A percentile compares a stretch with the other conserved stretches of the same genome.
These are phyloP conservation scores for Amesomyces nigricolor DNA, from an alignment of 2,329 filamentous ascomycete species.

Conservation along the genomic window DNA sequence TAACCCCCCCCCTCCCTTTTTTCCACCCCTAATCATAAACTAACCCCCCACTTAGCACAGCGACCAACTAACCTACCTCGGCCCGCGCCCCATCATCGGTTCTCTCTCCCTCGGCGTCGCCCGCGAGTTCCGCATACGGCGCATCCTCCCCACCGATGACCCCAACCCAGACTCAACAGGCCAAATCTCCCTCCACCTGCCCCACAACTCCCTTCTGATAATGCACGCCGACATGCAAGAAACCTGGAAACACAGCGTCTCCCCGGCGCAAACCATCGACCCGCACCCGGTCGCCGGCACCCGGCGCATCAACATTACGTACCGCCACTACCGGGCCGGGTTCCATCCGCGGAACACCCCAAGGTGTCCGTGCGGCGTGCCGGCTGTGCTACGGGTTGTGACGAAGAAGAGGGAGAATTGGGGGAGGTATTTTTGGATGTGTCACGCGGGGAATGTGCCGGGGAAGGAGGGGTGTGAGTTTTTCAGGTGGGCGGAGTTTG, in stretches of 20 bases:
- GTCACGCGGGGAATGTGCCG: slow-evolving; percentile 67
- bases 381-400: slow-evolving; percentile 67
- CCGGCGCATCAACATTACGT: slow-evolving; percentile 87
- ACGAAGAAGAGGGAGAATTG: slow-evolving; percentile 70
- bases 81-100: slow-evolving; percentile 81
- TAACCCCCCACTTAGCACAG: slow-evolving; percentile 49
- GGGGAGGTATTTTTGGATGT: slow-evolving; percentile 88
- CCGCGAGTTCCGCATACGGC: slow-evolving; percentile 85
- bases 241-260: slow-evolving; percentile 87
- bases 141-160: slow-evolving; percentile 69
- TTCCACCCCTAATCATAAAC: not conserved
- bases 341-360: slow-evolving; percentile 76
- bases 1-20: not conserved
- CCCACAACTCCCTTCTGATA: slow-evolving; percentile 86
- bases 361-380: slow-evolving; percentile 67
- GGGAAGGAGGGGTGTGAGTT: slow-evolving; percentile 66
- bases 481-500: slow-evolving; percentile 82
- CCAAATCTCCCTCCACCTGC: slow-evolving; percentile 87
- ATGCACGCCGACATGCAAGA: slow-evolving; percentile 99
- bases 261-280: slow-evolving; percentile 68
- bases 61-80: slow-evolving; percentile 89
- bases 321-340: slow-evolving; percentile 73
- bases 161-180: slow-evolving; percentile 50
- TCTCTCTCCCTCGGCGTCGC: slow-evolving; percentile 86
- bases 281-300: slow-evolving; percentile 78